phyloP scores from a whole-genome alignment of 108 stramenopile species.

The Cyclotella choctawhatcheeana region DNA sequence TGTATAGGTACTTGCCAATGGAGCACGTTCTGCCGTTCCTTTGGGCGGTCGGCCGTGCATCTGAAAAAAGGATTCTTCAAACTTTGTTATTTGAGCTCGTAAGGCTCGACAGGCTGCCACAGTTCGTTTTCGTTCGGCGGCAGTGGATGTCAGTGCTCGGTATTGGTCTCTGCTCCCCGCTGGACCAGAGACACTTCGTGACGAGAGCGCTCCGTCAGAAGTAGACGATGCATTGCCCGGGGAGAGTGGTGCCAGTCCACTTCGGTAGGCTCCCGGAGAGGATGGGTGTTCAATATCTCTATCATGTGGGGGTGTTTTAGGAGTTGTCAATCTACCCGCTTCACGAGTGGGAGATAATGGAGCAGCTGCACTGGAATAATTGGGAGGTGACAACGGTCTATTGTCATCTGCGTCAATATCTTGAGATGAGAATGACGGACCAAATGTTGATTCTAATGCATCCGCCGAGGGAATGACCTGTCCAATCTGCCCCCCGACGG shows the following conservation, averaged over 20 bases:
- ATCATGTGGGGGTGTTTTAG: slow-evolving; percentile 48
- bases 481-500: neutral
- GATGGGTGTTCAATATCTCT: slow-evolving; percentile 1
- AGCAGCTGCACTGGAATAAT: slow-evolving; percentile 9
- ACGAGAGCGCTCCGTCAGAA: slow-evolving; percentile 37
- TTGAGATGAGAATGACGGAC: slow-evolving; percentile 60
- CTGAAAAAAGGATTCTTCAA: slow-evolving; percentile 85
- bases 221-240: slow-evolving; percentile 42
- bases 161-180: slow-evolving; percentile 61
- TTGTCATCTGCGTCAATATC: slow-evolving; percentile 36
- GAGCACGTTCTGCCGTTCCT: slow-evolving; percentile 83
- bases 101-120: slow-evolving; percentile 90
- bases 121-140: slow-evolving; percentile 84
- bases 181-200: slow-evolving; percentile 47
- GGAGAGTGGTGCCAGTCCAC: slow-evolving; percentile 40
- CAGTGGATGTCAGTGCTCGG: slow-evolving; percentile 84
- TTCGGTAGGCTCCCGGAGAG: slow-evolving; percentile 9
- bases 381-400: slow-evolving; percentile 24
- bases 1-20: slow-evolving; percentile 85
- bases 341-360: slow-evolving; percentile 45
- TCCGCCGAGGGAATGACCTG: slow-evolving; percentile 46
- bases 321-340: slow-evolving; percentile 11
- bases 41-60: slow-evolving; percentile 81
- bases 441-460: slow-evolving; percentile 55
- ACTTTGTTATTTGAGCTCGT: slow-evolving; percentile 85